Evolutionary conservation across 2,329 filamentous ascomycete genomes (phyloP).

Genomic region (Leptographium wingfieldii): DNA sequence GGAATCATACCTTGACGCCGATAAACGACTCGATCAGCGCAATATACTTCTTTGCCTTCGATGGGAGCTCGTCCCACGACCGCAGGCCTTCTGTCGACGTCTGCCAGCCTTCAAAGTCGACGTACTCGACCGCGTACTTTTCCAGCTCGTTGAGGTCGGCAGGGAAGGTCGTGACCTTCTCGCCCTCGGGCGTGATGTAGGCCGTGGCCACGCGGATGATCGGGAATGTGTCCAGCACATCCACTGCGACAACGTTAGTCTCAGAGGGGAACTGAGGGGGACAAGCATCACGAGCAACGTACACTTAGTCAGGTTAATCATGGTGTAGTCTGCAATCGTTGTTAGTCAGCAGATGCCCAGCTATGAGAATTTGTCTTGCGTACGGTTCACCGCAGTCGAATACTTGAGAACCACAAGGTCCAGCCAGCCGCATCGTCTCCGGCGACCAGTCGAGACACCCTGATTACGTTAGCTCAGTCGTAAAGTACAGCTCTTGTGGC

Average conservation of each 20-base stretch:
- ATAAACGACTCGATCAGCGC: slow-evolving; percentile 52
- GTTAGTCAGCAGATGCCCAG: background rate
- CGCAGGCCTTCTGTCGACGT: slow-evolving; percentile 46
- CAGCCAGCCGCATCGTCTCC: slow-evolving; percentile 43
- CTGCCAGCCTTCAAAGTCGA: slow-evolving; percentile 59
- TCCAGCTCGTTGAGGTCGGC: slow-evolving; percentile 43
- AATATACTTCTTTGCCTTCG: slow-evolving; percentile 52
- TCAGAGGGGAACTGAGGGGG: background rate
- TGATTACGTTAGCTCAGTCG: background rate
- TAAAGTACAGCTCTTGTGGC: background rate
- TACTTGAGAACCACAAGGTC: slow-evolving; percentile 60
- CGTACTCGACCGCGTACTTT: slow-evolving; percentile 51
- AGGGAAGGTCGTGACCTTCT: slow-evolving; percentile 49
- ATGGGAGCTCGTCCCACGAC: slow-evolving; percentile 50
- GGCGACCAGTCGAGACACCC: slow-evolving; percentile 36
- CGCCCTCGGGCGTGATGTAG: slow-evolving; percentile 42
- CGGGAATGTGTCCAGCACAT: slow-evolving; percentile 61
- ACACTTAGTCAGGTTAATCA: slow-evolving; percentile 42
- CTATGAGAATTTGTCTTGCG: background rate
- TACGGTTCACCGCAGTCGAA: slow-evolving; percentile 20
- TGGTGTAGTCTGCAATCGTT: slow-evolving; percentile 40
- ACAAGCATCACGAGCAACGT: background rate
- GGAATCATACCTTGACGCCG: slow-evolving; percentile 32
- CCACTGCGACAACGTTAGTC: slow-evolving; percentile 39
- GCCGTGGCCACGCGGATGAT: slow-evolving; percentile 62